These are phyloP conservation scores for Linanthus parryae DNA, from an alignment of 148 eudicot species.

Conservation along the genomic window DNA sequence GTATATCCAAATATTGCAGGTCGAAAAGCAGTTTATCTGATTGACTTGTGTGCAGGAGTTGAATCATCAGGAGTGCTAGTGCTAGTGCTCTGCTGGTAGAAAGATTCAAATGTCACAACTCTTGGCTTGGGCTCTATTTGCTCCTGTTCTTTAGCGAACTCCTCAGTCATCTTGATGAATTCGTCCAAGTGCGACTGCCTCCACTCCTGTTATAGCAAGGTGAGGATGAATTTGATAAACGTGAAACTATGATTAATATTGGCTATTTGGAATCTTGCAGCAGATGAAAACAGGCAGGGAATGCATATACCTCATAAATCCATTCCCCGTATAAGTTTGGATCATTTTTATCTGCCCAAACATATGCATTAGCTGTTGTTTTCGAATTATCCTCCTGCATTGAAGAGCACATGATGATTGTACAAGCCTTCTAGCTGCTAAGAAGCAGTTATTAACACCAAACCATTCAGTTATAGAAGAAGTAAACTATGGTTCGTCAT, in stretches of 20 bases:
- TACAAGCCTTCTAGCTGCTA: too few relatives aligned
- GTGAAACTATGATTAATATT: too few relatives aligned
- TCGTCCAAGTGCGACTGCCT: constrained; percentile 45
- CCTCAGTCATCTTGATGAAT: constrained; percentile 61
- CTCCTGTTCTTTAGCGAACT: constrained; percentile 51
- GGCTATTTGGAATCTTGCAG: too few relatives aligned
- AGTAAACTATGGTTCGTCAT: constrained; percentile 3
- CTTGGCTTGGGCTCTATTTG: too few relatives aligned
- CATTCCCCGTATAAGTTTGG: constrained; percentile 73
- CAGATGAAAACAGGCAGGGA: neutral
- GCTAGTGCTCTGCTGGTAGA: too few relatives aligned
- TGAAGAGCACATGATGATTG: constrained; percentile 4
- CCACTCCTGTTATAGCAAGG: constrained; percentile 67
- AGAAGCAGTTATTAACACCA: neutral
- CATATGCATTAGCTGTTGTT: constrained; percentile 55
- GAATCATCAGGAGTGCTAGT: too few relatives aligned
- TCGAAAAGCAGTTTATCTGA: too few relatives aligned
- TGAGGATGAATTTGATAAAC: neutral
- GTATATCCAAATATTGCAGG: too few relatives aligned
- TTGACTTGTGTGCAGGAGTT: too few relatives aligned
- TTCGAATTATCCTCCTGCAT: constrained; percentile 55
- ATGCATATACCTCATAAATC: constrained; percentile 70
- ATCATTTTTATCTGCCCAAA: constrained; percentile 66
- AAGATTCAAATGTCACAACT: too few relatives aligned
- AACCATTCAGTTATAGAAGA: neutral